Conservation (phyloP, 345 rosid genomes). For the Lepidium sativum region DNA sequence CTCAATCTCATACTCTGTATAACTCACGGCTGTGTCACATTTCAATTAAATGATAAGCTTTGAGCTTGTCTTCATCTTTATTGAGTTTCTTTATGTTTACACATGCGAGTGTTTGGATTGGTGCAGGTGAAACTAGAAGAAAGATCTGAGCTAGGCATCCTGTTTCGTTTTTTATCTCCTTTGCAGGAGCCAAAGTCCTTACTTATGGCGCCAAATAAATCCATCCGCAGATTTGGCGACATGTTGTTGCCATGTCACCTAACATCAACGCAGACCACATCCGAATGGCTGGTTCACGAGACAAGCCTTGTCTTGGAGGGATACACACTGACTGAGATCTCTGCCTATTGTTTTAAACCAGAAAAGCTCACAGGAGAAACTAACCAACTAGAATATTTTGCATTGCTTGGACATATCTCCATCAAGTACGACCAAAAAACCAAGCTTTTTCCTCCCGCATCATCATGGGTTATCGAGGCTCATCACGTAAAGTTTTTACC, state of each 20-base stretch:
- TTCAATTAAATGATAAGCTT: too few species aligned
- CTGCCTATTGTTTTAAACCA: conserved; percentile 48
- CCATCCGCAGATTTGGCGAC: conserved; percentile 32
- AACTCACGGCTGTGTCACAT: conserved; percentile 22
- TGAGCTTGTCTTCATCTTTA: neutral
- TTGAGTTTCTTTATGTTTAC: neutral
- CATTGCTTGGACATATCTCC: conserved; percentile 61
- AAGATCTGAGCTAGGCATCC: conserved; percentile 46
- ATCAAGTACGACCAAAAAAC: conserved; percentile 23
- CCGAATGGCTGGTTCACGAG: too few species aligned
- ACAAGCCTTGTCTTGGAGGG: too few species aligned
- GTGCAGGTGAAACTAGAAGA: conserved; percentile 57
- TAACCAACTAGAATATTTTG: conserved; percentile 30
- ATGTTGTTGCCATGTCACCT: too few species aligned
- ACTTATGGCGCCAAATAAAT: conserved; percentile 38
- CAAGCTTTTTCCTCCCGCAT: conserved; percentile 37
- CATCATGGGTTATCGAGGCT: conserved; percentile 47
- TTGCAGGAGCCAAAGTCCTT: conserved; percentile 28
- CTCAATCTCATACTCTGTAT: conserved; percentile 50
- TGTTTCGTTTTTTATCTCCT: conserved; percentile 43
- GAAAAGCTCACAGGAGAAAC: conserved; percentile 13
- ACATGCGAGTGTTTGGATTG: neutral
- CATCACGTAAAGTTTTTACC: conserved; percentile 32
- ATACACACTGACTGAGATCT: conserved; percentile 44
- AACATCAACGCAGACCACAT: too few species aligned